Conservation (phyloP, 257 asterid species). For the Mitragyna speciosa region DNA sequence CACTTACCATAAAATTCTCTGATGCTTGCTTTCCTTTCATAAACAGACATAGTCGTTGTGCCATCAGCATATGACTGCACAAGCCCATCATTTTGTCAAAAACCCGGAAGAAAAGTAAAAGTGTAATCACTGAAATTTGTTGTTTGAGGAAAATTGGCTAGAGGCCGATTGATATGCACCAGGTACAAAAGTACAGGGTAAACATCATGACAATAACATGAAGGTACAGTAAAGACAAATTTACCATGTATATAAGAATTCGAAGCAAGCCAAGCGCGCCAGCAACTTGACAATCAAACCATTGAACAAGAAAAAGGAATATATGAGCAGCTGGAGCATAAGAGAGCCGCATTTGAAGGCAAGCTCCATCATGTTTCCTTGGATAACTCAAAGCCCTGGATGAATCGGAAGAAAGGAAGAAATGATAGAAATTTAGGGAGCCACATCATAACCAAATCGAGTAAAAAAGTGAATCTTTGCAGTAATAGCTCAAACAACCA, state of each 20-base stretch:
- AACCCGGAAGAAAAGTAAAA: constrained; percentile 2
- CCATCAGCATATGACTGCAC: constrained; percentile 42
- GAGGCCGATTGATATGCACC: neutral
- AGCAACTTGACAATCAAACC: constrained; percentile 38
- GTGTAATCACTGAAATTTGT: neutral
- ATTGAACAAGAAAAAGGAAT: constrained; percentile 33
- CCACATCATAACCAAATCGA: neutral
- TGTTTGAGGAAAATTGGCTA: neutral
- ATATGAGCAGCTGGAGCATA: constrained; percentile 31
- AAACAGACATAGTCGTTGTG: constrained; percentile 29
- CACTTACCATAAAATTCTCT: constrained; percentile 41
- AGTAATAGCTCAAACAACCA: neutral
- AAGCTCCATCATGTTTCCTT: constrained; percentile 33
- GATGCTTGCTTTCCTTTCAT: constrained; percentile 40
- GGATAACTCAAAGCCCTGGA: constrained; percentile 41
- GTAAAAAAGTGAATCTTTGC: neutral
- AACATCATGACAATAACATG: neutral
- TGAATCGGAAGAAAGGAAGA: neutral
- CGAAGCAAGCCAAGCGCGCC: constrained; percentile 37
- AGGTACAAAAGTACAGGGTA: neutral
- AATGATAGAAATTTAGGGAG: neutral
- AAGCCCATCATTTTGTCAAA: constrained; percentile 3
- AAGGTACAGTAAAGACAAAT: neutral
- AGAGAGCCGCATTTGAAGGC: constrained; percentile 37
- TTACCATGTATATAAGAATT: constrained; percentile 30